A percentile compares a stretch with the other conserved stretches of the same genome.
These are phyloP conservation scores for Suhomyces bribrorum DNA, from an alignment of 1,139 yeast species.

Conservation along the genomic window DNA sequence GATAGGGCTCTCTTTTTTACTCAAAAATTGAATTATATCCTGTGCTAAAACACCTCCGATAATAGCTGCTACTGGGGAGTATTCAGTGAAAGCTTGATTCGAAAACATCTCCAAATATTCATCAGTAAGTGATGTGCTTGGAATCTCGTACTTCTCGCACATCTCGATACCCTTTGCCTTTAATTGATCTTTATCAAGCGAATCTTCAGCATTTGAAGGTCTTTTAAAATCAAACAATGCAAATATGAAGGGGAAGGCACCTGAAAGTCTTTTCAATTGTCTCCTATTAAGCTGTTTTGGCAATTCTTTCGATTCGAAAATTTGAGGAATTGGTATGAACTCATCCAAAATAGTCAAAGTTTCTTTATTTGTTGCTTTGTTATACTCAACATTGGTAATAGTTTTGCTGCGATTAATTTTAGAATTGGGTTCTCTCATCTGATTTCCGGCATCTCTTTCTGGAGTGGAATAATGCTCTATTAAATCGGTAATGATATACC, in stretches of 20 bases:
- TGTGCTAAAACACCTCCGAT: slow-evolving; percentile 91
- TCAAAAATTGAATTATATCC: slow-evolving; percentile 81
- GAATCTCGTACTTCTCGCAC: slow-evolving; percentile 37
- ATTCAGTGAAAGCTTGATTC: slow-evolving; percentile 63
- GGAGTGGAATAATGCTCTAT: slow-evolving; percentile 56
- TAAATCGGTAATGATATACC: slow-evolving; percentile 79
- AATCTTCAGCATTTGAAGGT: slow-evolving; percentile 29
- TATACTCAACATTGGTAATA: slow-evolving; percentile 46
- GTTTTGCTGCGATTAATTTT: slow-evolving; percentile 52
- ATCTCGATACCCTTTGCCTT: slow-evolving; percentile 22
- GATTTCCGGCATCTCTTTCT: slow-evolving; percentile 50
- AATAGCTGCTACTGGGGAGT: slow-evolving; percentile 84
- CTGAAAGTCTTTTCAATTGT: slow-evolving; percentile 59
- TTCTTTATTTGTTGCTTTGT: slow-evolving; percentile 43
- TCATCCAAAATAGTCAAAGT: slow-evolving; percentile 56
- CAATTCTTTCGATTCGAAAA: slow-evolving; percentile 41
- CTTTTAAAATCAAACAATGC: slow-evolving; percentile 50
- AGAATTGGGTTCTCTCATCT: slow-evolving; percentile 46
- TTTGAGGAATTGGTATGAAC: slow-evolving; percentile 39
- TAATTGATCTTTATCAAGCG: slow-evolving; percentile 36
- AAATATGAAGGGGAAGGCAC: slow-evolving; percentile 62
- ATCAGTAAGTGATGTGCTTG: slow-evolving; percentile 36
- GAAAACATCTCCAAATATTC: slow-evolving; percentile 43
- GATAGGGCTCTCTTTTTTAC: slow-evolving; percentile 76
- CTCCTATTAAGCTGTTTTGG: slow-evolving; percentile 51